A percentile compares a stretch with the other conserved stretches of the same genome.
These are phyloP conservation scores for Irpex sp. DNA, from an alignment of 1,284 basidiomycete genomes.

Conservation along the genomic window DNA sequence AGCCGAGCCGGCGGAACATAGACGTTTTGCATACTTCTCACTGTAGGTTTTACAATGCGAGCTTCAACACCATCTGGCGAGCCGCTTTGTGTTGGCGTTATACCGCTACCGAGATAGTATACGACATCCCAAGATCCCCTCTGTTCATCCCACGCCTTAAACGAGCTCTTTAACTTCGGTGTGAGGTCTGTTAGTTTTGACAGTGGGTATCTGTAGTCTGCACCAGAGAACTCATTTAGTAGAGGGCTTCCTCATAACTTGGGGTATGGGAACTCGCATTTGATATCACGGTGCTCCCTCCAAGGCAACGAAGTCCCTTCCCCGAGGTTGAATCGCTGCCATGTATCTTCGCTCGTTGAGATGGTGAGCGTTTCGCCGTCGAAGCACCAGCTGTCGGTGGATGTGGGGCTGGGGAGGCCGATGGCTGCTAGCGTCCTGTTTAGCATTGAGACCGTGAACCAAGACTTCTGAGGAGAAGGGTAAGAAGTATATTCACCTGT, in stretches of 20 bases:
- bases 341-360: conserved; percentile 46
- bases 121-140: conserved; percentile 40
- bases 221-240: conserved; percentile 35
- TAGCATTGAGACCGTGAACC: too few relatives aligned
- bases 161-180: conserved; percentile 27
- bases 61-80: background rate
- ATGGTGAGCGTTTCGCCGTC: conserved; percentile 53
- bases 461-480: background rate
- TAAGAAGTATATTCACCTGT: background rate
- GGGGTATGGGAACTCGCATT: conserved; percentile 35
- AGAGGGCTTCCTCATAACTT: too few relatives aligned
- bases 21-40: conserved; percentile 15
- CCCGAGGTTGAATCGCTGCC: conserved; percentile 49
- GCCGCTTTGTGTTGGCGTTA: conserved; percentile 5
- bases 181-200: background rate
- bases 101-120: conserved; percentile 23
- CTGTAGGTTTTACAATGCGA: conserved; percentile 12
- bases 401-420: conserved; percentile 22
- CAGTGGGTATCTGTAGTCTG: background rate
- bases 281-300: conserved; percentile 34
- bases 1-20: conserved; percentile 30
- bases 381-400: conserved; percentile 58
- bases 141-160: conserved; percentile 24
- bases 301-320: conserved; percentile 43
- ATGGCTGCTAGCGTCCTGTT: conserved; percentile 22